Percentiles rank a stretch among this genome's conserved stretches.
Conservation (phyloP, 2,329 filamentous ascomycete genomes). For the Xylariaceae sp. region DNA sequence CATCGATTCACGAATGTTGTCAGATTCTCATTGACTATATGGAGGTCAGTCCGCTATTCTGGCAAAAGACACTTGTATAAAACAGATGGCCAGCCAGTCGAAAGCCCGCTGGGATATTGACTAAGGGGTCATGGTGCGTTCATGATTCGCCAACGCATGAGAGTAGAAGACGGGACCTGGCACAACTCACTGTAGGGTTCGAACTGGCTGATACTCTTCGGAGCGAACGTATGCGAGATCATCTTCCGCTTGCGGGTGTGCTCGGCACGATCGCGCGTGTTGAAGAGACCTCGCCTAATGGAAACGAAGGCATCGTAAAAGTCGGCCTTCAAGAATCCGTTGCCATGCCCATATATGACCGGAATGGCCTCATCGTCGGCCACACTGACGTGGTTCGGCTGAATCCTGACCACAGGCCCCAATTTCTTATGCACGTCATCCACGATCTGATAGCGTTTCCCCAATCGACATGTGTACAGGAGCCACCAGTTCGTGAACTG, state of each 20-base stretch:
- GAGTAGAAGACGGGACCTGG: background rate
- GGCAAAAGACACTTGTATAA: background rate
- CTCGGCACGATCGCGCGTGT: constrained; percentile 75
- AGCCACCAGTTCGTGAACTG: constrained; percentile 79
- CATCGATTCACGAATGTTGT: constrained; percentile 69
- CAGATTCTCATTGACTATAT: constrained; percentile 64
- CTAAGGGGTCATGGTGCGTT: background rate
- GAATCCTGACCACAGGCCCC: constrained; percentile 76
- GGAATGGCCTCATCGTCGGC: constrained; percentile 75
- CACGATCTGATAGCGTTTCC: constrained; percentile 61
- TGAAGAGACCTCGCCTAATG: constrained; percentile 82
- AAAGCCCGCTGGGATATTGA: background rate
- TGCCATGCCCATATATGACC: constrained; percentile 73
- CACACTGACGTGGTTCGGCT: constrained; percentile 79
- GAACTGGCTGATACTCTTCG: constrained; percentile 76
- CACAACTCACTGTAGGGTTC: constrained; percentile 66
- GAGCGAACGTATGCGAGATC: constrained; percentile 79
- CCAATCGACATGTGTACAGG: constrained; percentile 60
- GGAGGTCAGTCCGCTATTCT: background rate
- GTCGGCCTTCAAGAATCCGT: constrained; percentile 71
- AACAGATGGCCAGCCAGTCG: no score
- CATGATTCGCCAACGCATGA: background rate
- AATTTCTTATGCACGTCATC: constrained; percentile 69
- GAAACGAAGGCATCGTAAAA: constrained; percentile 93
- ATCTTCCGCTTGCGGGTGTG: constrained; percentile 88